Base-by-base conservation (phyloP, 345 rosid genomes). In the Tarenaya hassleriana region DNA sequence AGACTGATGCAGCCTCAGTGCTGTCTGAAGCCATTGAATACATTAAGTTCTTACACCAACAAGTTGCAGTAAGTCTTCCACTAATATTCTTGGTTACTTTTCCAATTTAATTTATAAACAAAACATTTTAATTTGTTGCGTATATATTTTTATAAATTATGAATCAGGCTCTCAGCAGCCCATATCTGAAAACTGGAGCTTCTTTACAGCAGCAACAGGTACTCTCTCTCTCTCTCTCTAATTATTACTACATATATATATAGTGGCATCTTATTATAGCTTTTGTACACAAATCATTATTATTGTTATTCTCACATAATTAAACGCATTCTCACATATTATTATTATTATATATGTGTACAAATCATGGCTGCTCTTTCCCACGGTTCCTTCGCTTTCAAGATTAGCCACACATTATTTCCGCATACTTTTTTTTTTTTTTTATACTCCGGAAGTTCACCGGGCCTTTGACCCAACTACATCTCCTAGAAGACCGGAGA, bases 1-100 rank as follows among this genome's bases (percentile, higher is more conserved):
- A 94, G 99, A 94, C 99, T 61, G 99, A 94, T 72, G 88, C 99
- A 49, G 99, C 99, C 56, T 94, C 99, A 11, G 99, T 94, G 79
- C 99, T 94, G 27, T 79, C 97, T 55, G 99, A 94, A 75, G 97
- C 89, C 34, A 83, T 94, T 62, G 97, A 83, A 63, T 86, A 88
- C 82, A 88, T 94, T 76, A 88, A 88, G 67, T 94, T 88, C 76
- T 81, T 86, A 67, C 99, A 94, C 72, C 87, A 80, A 21, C 97
- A 94, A 80, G 81, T 94, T 59, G 53, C 64, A 32, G 99, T 94
- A 79, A 77, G 97, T 76, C 64, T 65, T 63, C 41, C 41, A n/a
- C 20, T 52, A 15, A 35, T 35, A 19, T 48, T 18, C 40, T 7
- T 54, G 44, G 48, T 55, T 47, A n/a, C 31, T 60, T 37, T 16